These are phyloP conservation scores for Grosmannia penicillata DNA, from an alignment of 2,329 filamentous ascomycete species.

Conservation along the genomic window DNA sequence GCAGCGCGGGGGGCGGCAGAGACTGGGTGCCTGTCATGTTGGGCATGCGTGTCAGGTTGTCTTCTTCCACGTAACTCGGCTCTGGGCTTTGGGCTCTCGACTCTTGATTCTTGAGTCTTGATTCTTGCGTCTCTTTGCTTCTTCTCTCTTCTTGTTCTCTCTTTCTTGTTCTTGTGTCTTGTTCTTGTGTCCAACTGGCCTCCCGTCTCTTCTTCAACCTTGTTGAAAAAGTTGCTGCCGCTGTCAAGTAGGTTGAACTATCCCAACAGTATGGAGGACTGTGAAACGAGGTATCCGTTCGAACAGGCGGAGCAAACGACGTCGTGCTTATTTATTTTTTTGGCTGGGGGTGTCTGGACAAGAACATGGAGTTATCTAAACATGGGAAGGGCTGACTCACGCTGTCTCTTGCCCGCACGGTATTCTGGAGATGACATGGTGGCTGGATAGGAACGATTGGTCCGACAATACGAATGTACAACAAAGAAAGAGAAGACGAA, in stretches of 20 bases:
- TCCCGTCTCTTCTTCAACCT: neutral
- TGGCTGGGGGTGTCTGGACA: too few species aligned
- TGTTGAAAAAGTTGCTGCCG: neutral
- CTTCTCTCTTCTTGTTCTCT: too few species aligned
- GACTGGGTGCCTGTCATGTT: constrained; percentile 68
- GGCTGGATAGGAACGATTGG: too few species aligned
- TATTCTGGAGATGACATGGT: constrained; percentile 16
- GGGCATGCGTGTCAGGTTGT: neutral
- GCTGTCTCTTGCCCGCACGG: constrained; percentile 16
- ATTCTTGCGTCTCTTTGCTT: too few species aligned
- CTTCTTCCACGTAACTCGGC: neutral
- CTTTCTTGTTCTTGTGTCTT: neutral
- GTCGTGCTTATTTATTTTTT: too few species aligned
- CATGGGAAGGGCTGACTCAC: constrained; percentile 13
- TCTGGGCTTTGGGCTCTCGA: neutral
- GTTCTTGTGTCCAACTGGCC: too few species aligned
- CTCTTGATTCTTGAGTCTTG: neutral
- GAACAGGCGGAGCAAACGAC: too few species aligned
- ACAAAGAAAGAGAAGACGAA: too few species aligned
- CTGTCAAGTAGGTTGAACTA: neutral
- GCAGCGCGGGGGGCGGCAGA: constrained; percentile 78
- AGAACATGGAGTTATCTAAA: neutral
- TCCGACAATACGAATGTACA: too few species aligned
- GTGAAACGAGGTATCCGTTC: too few species aligned
- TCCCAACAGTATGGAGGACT: too few species aligned